These are phyloP conservation scores for Suhomyces vadensis DNA, from an alignment of 805 yeast species.

Conservation along the genomic window DNA sequence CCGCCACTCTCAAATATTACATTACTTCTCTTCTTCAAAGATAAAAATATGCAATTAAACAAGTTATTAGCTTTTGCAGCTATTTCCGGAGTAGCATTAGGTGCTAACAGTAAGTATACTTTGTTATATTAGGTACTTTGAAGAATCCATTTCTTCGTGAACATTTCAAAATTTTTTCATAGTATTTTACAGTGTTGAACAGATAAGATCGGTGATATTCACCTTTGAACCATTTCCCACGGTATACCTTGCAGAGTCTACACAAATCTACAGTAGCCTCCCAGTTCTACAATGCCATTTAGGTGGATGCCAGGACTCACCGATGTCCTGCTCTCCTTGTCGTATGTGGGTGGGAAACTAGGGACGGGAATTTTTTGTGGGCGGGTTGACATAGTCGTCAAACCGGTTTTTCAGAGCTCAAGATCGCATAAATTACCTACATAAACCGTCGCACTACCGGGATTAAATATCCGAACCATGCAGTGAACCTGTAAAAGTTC, in stretches of 20 bases:
- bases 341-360: too few relatives aligned
- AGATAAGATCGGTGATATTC: too few relatives aligned
- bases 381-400: neutral
- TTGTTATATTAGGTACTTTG: neutral
- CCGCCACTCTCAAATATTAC: slow-evolving; percentile 1
- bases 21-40: slow-evolving; percentile 11
- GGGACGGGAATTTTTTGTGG: neutral
- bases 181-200: too few relatives aligned
- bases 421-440: neutral
- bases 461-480: neutral
- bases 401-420: neutral
- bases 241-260: too few relatives aligned
- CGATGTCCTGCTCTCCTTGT: too few relatives aligned
- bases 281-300: too few relatives aligned
- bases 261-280: too few relatives aligned
- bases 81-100: slow-evolving; percentile 47
- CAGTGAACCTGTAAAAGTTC: neutral
- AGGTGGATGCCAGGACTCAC: too few relatives aligned
- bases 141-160: neutral
- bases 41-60: slow-evolving; percentile 56
- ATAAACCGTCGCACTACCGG: neutral
- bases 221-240: too few relatives aligned
- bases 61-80: slow-evolving; percentile 50
- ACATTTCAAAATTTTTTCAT: too few relatives aligned
- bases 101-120: slow-evolving; percentile 35